Base-by-base conservation (phyloP, 1,139 yeast genomes). In the Kluyveromyces sp. region DNA sequence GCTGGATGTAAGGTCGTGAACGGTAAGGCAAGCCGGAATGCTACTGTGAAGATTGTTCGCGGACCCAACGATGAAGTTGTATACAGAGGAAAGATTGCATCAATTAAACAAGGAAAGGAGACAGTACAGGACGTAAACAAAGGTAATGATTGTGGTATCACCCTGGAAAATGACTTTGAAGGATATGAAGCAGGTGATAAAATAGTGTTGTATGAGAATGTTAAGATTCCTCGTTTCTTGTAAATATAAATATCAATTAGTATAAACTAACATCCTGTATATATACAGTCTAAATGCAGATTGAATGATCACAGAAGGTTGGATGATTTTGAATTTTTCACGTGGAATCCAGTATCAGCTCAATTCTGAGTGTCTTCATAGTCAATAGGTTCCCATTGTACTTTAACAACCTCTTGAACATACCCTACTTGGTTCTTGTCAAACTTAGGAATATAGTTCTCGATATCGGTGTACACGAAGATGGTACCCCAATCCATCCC, bases 401-500 rank as follows among this genome's bases (percentile, higher is more conserved):
- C 95, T 25, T 92, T 96, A 50, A 85, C 84, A 82, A 83, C 85
- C 63, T 92, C 98, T 59, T 85, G 88, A 1, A 82, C 75, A 56
- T 92, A 92, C 0, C 86, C 96, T 17, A 87, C 92, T 36, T 79
- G 76, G 47, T 79, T 70, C 2, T 67, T 73, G 52, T 82, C 83
- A 20, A 73, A 60, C 39, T 70, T 62, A 46, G 94, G 87, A 12
- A 77, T 67, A 49, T 67, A 74, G 61, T 92, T 96, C 49, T 81
- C 83, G 3, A 67, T 66, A 54, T 88, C 94, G 0, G 96, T 85
- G 36, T 83, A 87, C 2, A 89, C 84, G 30, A 87, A 70, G 32
- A 92, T 84, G 0, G 97, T 85, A 2, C 97, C 97, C 98, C 98
- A 92, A 49, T 92, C 94, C 95, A 92, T 92, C 7, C 97, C 96